A percentile compares a stretch with the other conserved stretches of the same genome.
These are phyloP conservation scores for Linum trigynum DNA, from an alignment of 345 rosid species.

Conservation along the genomic window DNA sequence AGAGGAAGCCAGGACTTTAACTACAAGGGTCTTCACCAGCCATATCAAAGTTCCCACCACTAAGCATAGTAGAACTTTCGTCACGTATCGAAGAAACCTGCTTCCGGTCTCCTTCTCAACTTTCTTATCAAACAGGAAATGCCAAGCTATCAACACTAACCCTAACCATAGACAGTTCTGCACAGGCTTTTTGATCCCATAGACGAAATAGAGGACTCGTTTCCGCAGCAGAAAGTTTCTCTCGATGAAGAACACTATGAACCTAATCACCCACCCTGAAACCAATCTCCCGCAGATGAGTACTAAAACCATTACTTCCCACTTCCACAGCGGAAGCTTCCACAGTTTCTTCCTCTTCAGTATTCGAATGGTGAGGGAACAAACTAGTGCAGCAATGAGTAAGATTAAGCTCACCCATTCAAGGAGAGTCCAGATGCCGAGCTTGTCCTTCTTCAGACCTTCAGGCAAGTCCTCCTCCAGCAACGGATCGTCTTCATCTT, in stretches of 20 bases:
- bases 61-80: background rate
- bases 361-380: constrained; percentile 14
- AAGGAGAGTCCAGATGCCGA: constrained; percentile 18
- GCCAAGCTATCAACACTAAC: background rate
- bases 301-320: constrained; percentile 21
- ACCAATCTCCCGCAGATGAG: constrained; percentile 27
- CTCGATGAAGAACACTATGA: constrained; percentile 25
- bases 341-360: constrained; percentile 11
- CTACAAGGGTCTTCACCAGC: constrained; percentile 4
- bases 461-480: constrained; percentile 28
- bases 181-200: constrained; percentile 25
- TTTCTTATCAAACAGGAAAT: background rate
- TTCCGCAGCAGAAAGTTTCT: constrained; percentile 27
- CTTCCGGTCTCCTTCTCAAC: constrained; percentile 2
- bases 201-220: constrained; percentile 25
- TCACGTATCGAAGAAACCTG: background rate
- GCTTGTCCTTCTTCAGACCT: constrained; percentile 12
- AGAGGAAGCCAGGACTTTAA: background rate
- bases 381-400: constrained; percentile 21
- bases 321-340: constrained; percentile 23
- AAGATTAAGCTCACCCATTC: constrained; percentile 24
- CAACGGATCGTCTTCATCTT: constrained; percentile 23
- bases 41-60: constrained; percentile 3
- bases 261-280: constrained; percentile 25
- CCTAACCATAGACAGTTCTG: constrained; percentile 19